phyloP scores from a whole-genome alignment of 2,329 filamentous ascomycete genomes.

The Magnaporthales sp. region DNA sequence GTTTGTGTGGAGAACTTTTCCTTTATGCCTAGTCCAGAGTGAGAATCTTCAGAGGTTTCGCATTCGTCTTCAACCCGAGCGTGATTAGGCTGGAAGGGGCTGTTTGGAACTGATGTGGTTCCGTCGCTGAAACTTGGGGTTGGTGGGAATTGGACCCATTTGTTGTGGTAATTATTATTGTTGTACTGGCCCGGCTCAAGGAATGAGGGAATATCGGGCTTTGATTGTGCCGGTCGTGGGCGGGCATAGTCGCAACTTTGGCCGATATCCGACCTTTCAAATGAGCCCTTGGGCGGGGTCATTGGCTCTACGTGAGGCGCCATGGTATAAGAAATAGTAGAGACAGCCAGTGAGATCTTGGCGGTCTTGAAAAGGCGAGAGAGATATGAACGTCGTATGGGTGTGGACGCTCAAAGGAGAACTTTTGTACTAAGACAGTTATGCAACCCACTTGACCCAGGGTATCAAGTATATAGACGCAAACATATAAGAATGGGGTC shows the following conservation, averaged over 20 bases:
- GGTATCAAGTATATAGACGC: neutral
- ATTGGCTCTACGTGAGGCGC: neutral
- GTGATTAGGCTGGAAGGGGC: constrained; percentile 4
- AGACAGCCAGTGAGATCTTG: neutral
- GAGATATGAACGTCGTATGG: neutral
- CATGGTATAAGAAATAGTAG: neutral
- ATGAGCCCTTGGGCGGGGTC: neutral
- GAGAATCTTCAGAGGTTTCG: neutral
- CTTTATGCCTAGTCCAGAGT: neutral
- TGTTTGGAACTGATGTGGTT: neutral
- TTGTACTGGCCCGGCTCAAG: neutral
- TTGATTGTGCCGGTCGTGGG: neutral
- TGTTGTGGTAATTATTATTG: neutral
- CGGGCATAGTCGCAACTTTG: neutral
- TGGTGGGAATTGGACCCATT: neutral
- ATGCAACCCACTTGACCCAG: neutral
- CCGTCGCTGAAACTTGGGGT: neutral
- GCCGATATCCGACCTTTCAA: neutral
- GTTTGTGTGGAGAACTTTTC: neutral
- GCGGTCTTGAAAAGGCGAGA: neutral
- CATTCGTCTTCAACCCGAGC: constrained; percentile 6
- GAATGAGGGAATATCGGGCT: neutral
- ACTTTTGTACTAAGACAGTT: neutral
- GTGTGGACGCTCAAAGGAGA: neutral
- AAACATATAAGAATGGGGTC: neutral